Evolutionary conservation across 2,329 filamentous ascomycete genomes (phyloP).

Genomic region (Colletotrichum agaves): DNA sequence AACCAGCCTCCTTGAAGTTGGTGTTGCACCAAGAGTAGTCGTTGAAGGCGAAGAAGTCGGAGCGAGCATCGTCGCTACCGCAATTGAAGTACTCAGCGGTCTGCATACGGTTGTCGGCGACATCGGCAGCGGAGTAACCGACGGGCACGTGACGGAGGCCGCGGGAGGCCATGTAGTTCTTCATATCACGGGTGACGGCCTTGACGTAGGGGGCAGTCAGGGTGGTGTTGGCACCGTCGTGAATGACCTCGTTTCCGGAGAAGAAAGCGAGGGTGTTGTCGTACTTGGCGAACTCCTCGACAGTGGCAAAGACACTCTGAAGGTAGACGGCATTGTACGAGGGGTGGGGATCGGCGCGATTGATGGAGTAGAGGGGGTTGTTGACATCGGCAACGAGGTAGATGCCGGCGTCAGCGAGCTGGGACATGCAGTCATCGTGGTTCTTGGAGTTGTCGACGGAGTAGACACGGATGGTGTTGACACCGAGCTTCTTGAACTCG

Average conservation of each 20-base stretch:
- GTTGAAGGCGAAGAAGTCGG: constrained; percentile 91
- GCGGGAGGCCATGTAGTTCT: constrained; percentile 72
- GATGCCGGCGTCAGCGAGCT: constrained; percentile 84
- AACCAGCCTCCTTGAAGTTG: constrained; percentile 77
- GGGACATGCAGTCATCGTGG: constrained; percentile 87
- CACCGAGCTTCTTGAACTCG: constrained; percentile 84
- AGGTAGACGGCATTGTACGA: constrained; percentile 93
- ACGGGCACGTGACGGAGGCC: constrained; percentile 76
- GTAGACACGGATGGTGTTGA: constrained; percentile 95
- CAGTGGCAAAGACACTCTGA: constrained; percentile 85
- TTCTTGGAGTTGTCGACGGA: constrained; percentile 83
- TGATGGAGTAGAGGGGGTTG: constrained; percentile 88
- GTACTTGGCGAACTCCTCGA: constrained; percentile 86
- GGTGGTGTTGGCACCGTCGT: constrained; percentile 72
- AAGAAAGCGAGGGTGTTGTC: constrained; percentile 89
- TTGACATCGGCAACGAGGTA: constrained; percentile 94
- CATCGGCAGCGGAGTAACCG: constrained; percentile 82
- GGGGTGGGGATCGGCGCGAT: constrained; percentile 74
- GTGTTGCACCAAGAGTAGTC: constrained; percentile 90
- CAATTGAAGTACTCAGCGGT: constrained; percentile 96
- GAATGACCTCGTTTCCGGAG: constrained; percentile 84
- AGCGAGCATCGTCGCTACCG: constrained; percentile 82
- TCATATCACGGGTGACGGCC: constrained; percentile 81
- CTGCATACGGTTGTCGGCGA: constrained; percentile 85
- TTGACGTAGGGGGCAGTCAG: constrained; percentile 78